phyloP scores from a whole-genome alignment of 305 asterid species.

The Fraxinus baroniana region DNA sequence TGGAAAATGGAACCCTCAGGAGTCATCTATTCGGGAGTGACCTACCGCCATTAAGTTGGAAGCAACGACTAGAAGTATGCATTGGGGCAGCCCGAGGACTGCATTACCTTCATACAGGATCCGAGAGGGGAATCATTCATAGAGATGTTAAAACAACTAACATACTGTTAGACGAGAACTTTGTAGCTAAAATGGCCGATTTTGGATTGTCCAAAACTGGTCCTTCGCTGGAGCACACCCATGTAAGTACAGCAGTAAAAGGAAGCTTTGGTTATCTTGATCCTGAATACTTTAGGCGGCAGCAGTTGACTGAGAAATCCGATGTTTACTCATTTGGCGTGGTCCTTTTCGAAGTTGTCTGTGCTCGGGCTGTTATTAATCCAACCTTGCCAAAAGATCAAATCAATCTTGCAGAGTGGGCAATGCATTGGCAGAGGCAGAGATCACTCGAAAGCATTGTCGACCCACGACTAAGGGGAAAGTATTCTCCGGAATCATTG shows the following conservation, averaged over 20 bases:
- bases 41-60: conserved; percentile 70
- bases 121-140: conserved; percentile 83
- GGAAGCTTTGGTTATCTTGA: conserved; percentile 88
- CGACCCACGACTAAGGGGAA: conserved; percentile 51
- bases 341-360: conserved; percentile 69
- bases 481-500: conserved; percentile 60
- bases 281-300: conserved; percentile 76
- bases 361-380: conserved; percentile 79
- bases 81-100: conserved; percentile 86
- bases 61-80: conserved; percentile 73
- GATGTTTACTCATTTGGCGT: conserved; percentile 92
- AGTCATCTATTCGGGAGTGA: conserved; percentile 75
- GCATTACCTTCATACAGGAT: conserved; percentile 90
- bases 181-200: conserved; percentile 89
- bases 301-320: conserved; percentile 73
- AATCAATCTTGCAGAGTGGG: conserved; percentile 95
- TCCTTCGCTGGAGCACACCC: conserved; percentile 85
- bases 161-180: conserved; percentile 67
- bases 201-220: conserved; percentile 89
- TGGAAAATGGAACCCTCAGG: conserved; percentile 85
- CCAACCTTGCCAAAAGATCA: conserved; percentile 80
- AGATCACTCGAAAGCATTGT: conserved; percentile 57
- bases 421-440: conserved; percentile 69
- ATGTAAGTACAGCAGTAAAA: conserved; percentile 89
- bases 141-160: conserved; percentile 89